These are phyloP conservation scores for Entomortierella lignicola DNA, from an alignment of 192 early-diverging fungal species.

Conservation along the genomic window DNA sequence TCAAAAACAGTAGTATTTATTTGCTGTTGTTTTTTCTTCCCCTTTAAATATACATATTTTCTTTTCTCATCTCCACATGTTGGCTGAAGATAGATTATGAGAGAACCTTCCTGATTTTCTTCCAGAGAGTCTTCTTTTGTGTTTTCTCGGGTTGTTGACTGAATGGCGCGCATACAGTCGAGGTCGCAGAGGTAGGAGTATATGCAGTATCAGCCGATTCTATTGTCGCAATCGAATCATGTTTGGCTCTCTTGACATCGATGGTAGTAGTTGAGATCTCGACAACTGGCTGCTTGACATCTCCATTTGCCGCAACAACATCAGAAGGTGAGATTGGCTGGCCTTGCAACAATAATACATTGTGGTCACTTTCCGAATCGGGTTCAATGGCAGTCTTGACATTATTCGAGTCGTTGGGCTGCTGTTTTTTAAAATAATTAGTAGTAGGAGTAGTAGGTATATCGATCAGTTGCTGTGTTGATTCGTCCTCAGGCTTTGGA, in stretches of 20 bases:
- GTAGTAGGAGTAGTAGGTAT: too few species aligned
- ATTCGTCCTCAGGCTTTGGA: not conserved
- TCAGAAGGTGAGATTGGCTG: not conserved
- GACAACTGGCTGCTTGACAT: not conserved
- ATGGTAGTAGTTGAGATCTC: too few species aligned
- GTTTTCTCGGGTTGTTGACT: not conserved
- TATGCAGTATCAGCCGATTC: not conserved
- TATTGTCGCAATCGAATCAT: not conserved
- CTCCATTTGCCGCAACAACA: not conserved
- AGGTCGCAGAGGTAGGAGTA: not conserved
- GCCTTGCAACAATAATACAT: conserved; percentile 7
- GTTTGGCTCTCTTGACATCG: too few species aligned
- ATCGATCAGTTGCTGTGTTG: not conserved
- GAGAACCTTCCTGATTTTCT: conserved; percentile 47
- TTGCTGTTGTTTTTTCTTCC: too few species aligned
- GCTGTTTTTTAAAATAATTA: too few species aligned
- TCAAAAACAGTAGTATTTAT: too few species aligned
- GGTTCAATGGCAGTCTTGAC: not conserved
- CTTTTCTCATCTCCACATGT: too few species aligned
- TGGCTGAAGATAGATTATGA: too few species aligned
- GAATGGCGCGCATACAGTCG: not conserved
- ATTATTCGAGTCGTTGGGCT: too few species aligned
- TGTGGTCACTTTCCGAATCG: conserved; percentile 3
- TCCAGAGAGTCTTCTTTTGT: conserved; percentile 22
- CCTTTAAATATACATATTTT: too few species aligned